These are phyloP conservation scores for Sporothrix dimorphospora DNA, from an alignment of 2,329 filamentous ascomycete species.

Conservation along the genomic window DNA sequence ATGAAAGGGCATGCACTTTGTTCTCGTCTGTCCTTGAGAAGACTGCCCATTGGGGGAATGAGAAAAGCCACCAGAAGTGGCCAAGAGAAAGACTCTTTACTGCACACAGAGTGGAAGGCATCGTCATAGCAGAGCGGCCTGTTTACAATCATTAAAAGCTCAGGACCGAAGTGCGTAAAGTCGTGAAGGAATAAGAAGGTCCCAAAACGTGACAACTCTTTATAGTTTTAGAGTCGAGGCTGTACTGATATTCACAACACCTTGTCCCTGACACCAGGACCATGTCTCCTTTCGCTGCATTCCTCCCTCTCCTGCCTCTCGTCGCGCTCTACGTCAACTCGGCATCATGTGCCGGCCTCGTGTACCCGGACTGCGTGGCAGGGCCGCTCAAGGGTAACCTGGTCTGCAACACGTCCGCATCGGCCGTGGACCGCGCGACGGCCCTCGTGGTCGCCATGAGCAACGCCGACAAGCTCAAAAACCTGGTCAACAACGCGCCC, in stretches of 20 bases:
- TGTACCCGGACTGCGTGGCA: neutral
- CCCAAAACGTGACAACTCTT: no score
- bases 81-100: neutral
- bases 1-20: neutral
- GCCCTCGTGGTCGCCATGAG: constrained; percentile 25
- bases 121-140: neutral
- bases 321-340: neutral
- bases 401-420: constrained; percentile 15
- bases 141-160: neutral
- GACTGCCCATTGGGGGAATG: neutral
- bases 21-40: neutral
- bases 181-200: no score
- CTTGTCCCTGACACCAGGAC: neutral
- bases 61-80: neutral
- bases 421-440: constrained; percentile 1
- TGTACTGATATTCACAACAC: neutral
- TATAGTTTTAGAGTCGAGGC: neutral
- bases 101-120: neutral
- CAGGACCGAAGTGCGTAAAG: neutral
- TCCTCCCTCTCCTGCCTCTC: neutral
- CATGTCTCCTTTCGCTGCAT: neutral
- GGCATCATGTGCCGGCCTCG: neutral
- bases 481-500: constrained; percentile 24
- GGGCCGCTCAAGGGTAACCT: constrained; percentile 27
- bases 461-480: constrained; percentile 24